Conservation (phyloP, 495 filamentous ascomycete species). For the Neurospora sublineolata region DNA sequence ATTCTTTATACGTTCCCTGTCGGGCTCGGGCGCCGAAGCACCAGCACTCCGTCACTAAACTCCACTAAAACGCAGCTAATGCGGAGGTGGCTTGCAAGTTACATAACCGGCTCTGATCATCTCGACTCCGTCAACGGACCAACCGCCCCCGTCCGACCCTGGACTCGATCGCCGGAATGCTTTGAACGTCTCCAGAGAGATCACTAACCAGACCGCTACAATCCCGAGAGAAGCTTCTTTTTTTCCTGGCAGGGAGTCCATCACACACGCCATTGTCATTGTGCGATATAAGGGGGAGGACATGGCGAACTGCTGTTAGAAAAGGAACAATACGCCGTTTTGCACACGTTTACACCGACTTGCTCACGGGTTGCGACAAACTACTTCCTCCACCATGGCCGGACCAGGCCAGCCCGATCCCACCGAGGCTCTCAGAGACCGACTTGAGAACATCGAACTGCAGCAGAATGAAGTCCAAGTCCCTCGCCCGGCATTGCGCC, state of each 20-base stretch:
- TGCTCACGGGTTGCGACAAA: not conserved
- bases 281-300: not conserved
- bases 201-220: not conserved
- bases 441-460: slow-evolving; percentile 16
- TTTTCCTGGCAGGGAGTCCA: not conserved
- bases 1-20: not conserved
- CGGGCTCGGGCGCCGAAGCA: not conserved
- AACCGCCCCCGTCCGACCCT: not conserved
- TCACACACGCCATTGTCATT: not conserved
- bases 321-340: not conserved
- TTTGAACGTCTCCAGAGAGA: not conserved
- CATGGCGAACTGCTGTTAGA: not conserved
- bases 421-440: slow-evolving; percentile 11
- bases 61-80: not conserved
- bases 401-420: slow-evolving; percentile 1
- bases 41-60: not conserved
- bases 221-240: not conserved
- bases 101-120: not conserved
- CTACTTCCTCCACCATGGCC: not conserved
- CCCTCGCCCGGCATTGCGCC: not conserved
- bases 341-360: not conserved
- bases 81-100: not conserved
- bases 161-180: not conserved
- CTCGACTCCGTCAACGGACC: not conserved
- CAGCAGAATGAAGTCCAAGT: slow-evolving; percentile 8